phyloP scores from a whole-genome alignment of 345 rosid species.

The Excoecaria agallocha region DNA sequence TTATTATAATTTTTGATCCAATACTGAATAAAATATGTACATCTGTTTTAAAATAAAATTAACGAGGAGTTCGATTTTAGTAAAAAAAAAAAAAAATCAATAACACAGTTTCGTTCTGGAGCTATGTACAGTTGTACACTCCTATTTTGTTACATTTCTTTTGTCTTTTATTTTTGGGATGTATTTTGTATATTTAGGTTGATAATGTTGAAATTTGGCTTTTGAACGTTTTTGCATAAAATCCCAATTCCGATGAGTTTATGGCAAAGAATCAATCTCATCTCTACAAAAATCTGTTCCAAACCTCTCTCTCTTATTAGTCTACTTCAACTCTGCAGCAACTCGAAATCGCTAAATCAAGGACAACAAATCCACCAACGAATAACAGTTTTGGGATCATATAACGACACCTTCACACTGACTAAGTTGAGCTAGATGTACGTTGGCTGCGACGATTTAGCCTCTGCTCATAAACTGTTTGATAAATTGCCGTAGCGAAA shows the following conservation, averaged over 20 bases:
- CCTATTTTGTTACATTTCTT: no score
- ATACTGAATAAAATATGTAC: no score
- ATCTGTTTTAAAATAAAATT: no score
- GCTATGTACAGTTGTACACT: no score
- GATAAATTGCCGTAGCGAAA: conserved; percentile 30
- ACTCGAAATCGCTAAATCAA: conserved; percentile 23
- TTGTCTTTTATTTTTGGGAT: no score
- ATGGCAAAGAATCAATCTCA: conserved; percentile 14
- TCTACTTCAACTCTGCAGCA: conserved; percentile 34
- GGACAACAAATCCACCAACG: conserved; percentile 39
- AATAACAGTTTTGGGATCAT: conserved; percentile 21
- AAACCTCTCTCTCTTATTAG: neutral
- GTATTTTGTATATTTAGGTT: no score
- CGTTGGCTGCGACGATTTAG: conserved; percentile 29
- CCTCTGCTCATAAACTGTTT: conserved; percentile 22
- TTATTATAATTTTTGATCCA: no score
- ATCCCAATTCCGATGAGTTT: conserved; percentile 12
- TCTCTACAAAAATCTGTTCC: neutral
- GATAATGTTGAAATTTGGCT: no score
- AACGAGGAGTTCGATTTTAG: no score
- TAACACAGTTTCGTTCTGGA: no score
- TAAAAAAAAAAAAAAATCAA: no score
- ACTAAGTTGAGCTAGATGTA: conserved; percentile 37
- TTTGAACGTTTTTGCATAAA: neutral
- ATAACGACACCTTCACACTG: conserved; percentile 15